Evolutionary conservation across 2,329 filamentous ascomycete genomes (phyloP), one percentile per base, ranked within the genome.

Genomic region (Pseudogymnoascus pannorum): DNA sequence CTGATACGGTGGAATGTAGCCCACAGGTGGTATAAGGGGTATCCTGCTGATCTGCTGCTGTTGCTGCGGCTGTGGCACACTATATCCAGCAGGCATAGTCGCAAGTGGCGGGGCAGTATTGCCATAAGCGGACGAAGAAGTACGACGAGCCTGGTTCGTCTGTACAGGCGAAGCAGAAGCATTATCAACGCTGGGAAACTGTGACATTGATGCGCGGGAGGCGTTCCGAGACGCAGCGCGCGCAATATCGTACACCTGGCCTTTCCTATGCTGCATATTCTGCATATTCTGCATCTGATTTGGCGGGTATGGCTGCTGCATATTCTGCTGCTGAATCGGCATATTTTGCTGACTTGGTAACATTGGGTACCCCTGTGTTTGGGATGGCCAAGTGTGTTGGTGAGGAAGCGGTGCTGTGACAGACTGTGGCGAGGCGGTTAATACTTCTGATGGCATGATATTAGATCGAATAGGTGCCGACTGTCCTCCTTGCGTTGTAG

Each of bases 1-100:
- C 31, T 75, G 54, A 33, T 33, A 38, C 14, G 54, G 44, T 16
- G 24, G 6, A 1, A 9, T 29, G 22, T 26, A 51, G 44, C 44
- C 44, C 9, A 11, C 22, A 11, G 44, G 44, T 2, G 44, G 44
- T 51, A 51, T 29, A 11, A 51, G n/a, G 5, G 22, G 44, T 29
- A 26, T 9, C 44, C 24, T 29, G 2, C 4, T 2, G 14, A 8
- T 4, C 14, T 51, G 14, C 14, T 51, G 42, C 4, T n/a, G 42
- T n/a, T 3, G 42, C 14, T 51, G 42, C 4, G 11, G 20, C 14
- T 29, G 44, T 1, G n/a, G 14, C 22, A 14, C 14, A 16, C 22
- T 51, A 2, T 51, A 29, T 51, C 44, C 44, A 11, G 44, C 44
- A 5, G 44, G 44, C 24, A 51, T 29, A 26, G 8, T 11, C 26